These are phyloP conservation scores for Mrakia gelida DNA, from an alignment of 768 basidiomycete species.

Conservation along the genomic window DNA sequence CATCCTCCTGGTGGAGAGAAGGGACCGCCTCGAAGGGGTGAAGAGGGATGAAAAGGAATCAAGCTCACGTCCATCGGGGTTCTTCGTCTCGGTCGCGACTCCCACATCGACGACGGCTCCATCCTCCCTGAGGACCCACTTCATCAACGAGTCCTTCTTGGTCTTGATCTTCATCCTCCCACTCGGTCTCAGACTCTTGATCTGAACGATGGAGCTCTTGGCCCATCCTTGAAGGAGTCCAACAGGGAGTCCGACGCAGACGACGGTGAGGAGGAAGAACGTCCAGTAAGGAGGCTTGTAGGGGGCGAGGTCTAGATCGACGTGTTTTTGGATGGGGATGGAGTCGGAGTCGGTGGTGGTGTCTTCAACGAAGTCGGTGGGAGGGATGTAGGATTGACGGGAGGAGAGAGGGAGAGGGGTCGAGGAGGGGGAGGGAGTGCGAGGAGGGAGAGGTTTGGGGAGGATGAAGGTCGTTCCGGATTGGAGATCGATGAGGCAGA, in stretches of 20 bases:
- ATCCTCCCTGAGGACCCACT: constrained; percentile 1
- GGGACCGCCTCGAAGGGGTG: too few species aligned
- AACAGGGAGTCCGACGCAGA: not conserved
- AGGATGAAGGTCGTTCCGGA: constrained; percentile 8
- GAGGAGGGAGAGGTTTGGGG: not conserved
- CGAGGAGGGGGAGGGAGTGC: not conserved
- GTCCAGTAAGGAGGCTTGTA: not conserved
- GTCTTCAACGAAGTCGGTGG: too few species aligned
- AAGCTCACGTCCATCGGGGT: constrained; percentile 1
- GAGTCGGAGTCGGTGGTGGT: too few species aligned
- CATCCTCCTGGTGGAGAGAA: too few species aligned
- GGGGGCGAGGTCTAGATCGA: not conserved
- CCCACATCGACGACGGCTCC: not conserved
- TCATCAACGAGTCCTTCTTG: constrained; percentile 1
- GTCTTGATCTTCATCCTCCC: not conserved
- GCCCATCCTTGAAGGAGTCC: constrained; percentile 10
- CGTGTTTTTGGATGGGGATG: not conserved
- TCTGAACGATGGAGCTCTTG: not conserved
- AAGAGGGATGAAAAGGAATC: not conserved
- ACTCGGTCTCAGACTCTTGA: constrained; percentile 2
- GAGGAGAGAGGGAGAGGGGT: not conserved
- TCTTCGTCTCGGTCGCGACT: not conserved
- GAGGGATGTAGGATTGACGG: not conserved
- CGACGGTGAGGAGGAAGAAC: not conserved
- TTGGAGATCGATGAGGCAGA: not conserved